Conservation (phyloP, 768 basidiomycete species). For the Mycena capillaripes region DNA sequence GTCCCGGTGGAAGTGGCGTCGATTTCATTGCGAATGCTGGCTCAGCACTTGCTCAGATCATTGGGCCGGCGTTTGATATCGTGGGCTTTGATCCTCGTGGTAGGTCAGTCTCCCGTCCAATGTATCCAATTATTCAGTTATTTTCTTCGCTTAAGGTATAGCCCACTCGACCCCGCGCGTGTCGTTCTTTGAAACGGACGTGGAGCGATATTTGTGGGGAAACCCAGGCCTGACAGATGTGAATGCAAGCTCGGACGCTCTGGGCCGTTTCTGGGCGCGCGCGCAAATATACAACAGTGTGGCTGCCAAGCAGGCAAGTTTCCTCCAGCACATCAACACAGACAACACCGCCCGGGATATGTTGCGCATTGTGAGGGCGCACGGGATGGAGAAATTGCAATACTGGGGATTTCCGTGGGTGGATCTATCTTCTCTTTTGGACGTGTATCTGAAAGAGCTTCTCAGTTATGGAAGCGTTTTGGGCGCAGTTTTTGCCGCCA, state of each 20-base stretch:
- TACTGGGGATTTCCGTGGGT: conserved; percentile 23
- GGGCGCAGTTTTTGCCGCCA: neutral
- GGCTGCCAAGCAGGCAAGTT: neutral
- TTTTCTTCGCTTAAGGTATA: conserved; percentile 46
- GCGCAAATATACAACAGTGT: neutral
- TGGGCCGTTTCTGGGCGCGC: conserved; percentile 23
- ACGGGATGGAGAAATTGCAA: conserved; percentile 31
- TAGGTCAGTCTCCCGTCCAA: neutral
- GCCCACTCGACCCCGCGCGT: conserved; percentile 50
- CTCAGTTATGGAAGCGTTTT: neutral
- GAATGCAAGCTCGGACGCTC: conserved; percentile 11
- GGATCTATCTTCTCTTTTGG: neutral
- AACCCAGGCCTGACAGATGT: neutral
- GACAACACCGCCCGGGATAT: conserved; percentile 34
- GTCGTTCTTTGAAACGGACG: conserved; percentile 52
- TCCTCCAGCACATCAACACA: conserved; percentile 24
- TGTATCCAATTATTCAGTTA: neutral
- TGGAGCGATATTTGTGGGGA: conserved; percentile 41
- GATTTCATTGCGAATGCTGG: neutral
- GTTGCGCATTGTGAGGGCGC: conserved; percentile 26
- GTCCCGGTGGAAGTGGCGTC: conserved; percentile 24
- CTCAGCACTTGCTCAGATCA: neutral
- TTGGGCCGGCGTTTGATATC: conserved; percentile 16
- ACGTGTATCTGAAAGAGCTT: neutral
- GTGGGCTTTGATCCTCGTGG: conserved; percentile 28